Evolutionary conservation across 345 rosid species (phyloP), one percentile per base, ranked within the genome.

Genomic region (Aquilaria malaccensis): DNA sequence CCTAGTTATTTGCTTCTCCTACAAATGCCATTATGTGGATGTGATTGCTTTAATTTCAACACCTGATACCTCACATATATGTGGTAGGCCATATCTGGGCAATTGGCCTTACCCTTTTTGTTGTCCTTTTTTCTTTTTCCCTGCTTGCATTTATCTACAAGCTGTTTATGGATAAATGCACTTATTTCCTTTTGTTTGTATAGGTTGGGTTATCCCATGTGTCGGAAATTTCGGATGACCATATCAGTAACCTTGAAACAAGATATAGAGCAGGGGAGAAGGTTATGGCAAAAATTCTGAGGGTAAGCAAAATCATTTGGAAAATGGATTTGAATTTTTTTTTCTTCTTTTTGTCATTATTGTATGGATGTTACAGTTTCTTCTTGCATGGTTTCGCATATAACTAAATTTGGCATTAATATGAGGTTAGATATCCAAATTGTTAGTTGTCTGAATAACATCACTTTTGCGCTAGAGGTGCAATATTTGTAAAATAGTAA

Each of bases 201-300:
- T 71, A 94, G 99, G 97, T 90, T 76, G 99, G 99, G 54, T 80
- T 94, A 59, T 94, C 97, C 68, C 97, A 94, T 69, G 73, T 76
- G 56, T 86, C 97, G 2, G 84, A 94, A 79, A 78, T 94, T 68
- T 73, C 92, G 10, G 95, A 86, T 60, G 85, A 81, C 52, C 84
- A 53, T 45, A 61, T 86, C 30, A 83, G 79, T 68, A 79, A 81
- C 59, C 65, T 90, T 41, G 84, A 79, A 77, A 60, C 75, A 56
- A 86, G 57, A 58, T 85, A 79, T 72, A 72, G 66, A 77, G 86
- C 96, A 13, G 93, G 99, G 66, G 93, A 90, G 72, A 81, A 74
- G 56, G 88, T 90, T 62, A 78, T 55, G 15, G 96, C 81, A 45
- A 88, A 82, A 78, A 90, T 94, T 66, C 70, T 94, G 80, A 88